A percentile compares a stretch with the other conserved stretches of the same genome.
Conservation (phyloP, 306 rosid genomes). For the Rosa persica region DNA sequence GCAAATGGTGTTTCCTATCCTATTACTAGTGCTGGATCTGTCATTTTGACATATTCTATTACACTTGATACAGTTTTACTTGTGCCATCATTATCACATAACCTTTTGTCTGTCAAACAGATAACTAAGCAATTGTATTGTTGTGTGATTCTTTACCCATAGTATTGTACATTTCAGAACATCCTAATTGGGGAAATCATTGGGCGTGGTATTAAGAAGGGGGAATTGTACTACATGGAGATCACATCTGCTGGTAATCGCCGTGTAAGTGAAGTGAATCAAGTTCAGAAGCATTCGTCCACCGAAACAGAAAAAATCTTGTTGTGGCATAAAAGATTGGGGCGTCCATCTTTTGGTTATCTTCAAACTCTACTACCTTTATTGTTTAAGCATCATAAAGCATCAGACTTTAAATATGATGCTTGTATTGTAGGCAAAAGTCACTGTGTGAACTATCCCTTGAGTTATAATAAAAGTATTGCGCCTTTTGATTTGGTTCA, state of each 20-base stretch:
- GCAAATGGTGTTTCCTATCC: not conserved
- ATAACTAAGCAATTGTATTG: too few species aligned
- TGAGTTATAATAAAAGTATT: not conserved
- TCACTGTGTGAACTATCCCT: not conserved
- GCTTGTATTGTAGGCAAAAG: not conserved
- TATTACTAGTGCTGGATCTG: not conserved
- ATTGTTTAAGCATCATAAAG: not conserved
- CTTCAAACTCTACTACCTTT: not conserved
- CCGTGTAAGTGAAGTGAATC: not conserved
- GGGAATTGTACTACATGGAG: not conserved
- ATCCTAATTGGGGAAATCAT: not conserved
- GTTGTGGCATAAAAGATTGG: not conserved
- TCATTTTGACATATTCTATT: too few species aligned
- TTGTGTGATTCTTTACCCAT: too few species aligned
- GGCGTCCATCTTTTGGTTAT: not conserved
- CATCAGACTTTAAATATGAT: not conserved
- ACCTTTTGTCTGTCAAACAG: not conserved
- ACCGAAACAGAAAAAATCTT: not conserved
- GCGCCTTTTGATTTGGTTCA: not conserved
- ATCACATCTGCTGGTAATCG: not conserved
- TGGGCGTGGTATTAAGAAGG: not conserved
- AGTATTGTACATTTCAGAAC: not conserved
- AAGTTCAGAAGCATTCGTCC: too few species aligned
- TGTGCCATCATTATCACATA: not conserved
- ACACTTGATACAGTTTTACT: too few species aligned